These are phyloP conservation scores for Coleophoma cylindrospora DNA, from an alignment of 2,329 filamentous ascomycete species.

Conservation along the genomic window DNA sequence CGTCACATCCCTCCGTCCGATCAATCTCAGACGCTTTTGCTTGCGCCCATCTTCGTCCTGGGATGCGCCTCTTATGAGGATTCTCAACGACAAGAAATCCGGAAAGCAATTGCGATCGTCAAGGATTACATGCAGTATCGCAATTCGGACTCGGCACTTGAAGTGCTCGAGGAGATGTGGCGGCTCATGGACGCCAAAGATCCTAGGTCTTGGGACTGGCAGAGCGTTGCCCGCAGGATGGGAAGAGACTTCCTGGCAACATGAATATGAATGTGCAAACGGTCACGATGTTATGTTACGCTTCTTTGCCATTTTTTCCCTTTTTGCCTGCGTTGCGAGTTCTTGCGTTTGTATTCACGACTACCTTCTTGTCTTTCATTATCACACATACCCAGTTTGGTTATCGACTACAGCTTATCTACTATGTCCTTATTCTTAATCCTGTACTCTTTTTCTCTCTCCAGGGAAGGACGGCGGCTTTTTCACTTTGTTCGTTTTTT, in stretches of 20 bases:
- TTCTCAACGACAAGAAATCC: slow-evolving; percentile 46
- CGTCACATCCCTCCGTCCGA: slow-evolving; percentile 52
- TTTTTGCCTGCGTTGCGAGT: no score
- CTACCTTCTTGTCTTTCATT: no score
- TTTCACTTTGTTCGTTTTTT: no score
- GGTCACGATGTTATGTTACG: no score
- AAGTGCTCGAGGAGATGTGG: slow-evolving; percentile 56
- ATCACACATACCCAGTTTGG: no score
- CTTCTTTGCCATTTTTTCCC: no score
- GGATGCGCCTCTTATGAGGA: slow-evolving; percentile 54
- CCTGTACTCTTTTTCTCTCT: no score
- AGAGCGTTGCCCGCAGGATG: slow-evolving; percentile 46
- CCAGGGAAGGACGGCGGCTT: no score
- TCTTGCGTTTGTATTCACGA: no score
- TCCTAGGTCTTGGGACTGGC: slow-evolving; percentile 61
- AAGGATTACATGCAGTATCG: slow-evolving; percentile 55
- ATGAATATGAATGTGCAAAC: slow-evolving; percentile 7
- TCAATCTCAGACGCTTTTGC: slow-evolving; percentile 51
- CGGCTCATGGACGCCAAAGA: slow-evolving; percentile 51
- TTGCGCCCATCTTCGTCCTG: slow-evolving; percentile 56
- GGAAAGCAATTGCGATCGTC: slow-evolving; percentile 43
- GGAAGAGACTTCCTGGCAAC: slow-evolving; percentile 47
- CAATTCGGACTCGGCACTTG: slow-evolving; percentile 48
- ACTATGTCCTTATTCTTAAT: no score
- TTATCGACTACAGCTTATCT: no score